A percentile compares a stretch with the other conserved stretches of the same genome.
phyloP scores from a whole-genome alignment of 75 land plant species.

The Pinus taeda region DNA sequence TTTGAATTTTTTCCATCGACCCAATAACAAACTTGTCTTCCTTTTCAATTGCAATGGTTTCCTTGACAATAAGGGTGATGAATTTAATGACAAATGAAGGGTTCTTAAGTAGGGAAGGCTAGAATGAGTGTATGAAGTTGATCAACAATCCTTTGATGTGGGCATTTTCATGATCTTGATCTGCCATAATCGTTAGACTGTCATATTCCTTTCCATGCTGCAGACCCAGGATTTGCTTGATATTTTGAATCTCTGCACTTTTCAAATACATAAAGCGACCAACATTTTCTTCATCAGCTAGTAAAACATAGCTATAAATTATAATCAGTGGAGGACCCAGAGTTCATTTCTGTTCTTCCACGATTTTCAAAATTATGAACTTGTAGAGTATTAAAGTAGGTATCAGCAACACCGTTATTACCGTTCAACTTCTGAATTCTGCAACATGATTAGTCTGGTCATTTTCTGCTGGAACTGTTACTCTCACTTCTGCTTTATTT shows the following conservation, averaged over 20 bases:
- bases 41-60: no score
- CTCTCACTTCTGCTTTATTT: conserved; percentile 5
- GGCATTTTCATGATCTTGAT: no score
- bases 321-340: neutral
- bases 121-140: no score
- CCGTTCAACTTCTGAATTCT: neutral
- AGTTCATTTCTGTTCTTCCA: conserved; percentile 1
- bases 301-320: neutral
- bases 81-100: no score
- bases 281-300: conserved; percentile 49
- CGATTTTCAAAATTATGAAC: conserved; percentile 11
- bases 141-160: no score
- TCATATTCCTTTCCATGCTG: no score
- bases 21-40: no score
- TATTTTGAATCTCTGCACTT: conserved; percentile 50
- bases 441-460: conserved; percentile 1
- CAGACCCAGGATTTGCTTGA: no score
- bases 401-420: neutral
- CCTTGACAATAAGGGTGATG: no score
- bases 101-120: no score
- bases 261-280: conserved; percentile 94
- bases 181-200: no score
- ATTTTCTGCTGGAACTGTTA: conserved; percentile 7
- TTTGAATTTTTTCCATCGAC: no score
- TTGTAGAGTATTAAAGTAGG: neutral